Base-by-base conservation (phyloP, 305 asterid genomes). In the Solanum hybrid region DNA sequence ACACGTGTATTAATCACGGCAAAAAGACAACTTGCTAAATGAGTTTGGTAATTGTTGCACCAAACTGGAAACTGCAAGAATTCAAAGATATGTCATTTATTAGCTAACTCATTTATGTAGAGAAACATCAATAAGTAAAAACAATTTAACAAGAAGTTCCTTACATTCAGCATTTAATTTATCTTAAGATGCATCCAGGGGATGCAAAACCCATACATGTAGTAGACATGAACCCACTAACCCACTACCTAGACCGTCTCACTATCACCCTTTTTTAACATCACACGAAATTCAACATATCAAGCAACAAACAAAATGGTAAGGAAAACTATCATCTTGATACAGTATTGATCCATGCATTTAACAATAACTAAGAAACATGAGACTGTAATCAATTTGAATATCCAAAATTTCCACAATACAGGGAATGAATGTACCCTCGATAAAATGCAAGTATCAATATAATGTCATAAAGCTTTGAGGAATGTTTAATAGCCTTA, bases 31-130 rank as follows among this genome's bases (percentile, higher is more conserved):
- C 38, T 42, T 37, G 38, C 64, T 64, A 77, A 35, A 88, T 78
- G 87, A 34, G 88, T 86, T 16, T 85, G 78, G 85, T 86, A 86
- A 78, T 80, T 87, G 91, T n/a, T 24, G 90, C 90, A 78, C 91
- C 90, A 88, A 88, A 86, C 80, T 82, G 77, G 73, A 76, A 37
- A 88, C 66, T 32, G 78, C 81, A 90, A 88, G 89, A 60, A 89
- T 84, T 91, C 77, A 84, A 66, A 60, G 75, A 89, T 38, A 86
- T 51, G 34, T 79, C 66, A 75, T 29, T 51, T 34, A 88, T 88
- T 78, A 32, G 34, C 9, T 27, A 64, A 88, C 6, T 78, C 89
- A 77, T 81, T 46, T 78, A 78, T 51, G 76, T 31, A 46, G 86
- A 88, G 64, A 88, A 88, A 51, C 85, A 51, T 22, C 86, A 71